Evolutionary conservation across 148 eudicot genomes (phyloP).

Genomic region (Cornus suecica): DNA sequence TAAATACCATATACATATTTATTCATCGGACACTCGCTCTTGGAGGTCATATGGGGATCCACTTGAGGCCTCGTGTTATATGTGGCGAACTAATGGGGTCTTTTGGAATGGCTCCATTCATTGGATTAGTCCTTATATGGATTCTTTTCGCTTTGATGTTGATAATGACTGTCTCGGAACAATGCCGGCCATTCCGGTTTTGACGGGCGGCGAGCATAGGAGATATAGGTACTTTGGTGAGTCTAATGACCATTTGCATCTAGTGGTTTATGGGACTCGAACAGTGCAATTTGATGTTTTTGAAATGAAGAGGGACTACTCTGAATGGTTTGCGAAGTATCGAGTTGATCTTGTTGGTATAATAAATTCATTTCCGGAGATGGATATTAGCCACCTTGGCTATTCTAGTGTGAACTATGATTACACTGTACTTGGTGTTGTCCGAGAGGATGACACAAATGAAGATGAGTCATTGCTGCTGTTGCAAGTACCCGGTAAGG

Average conservation of each 20-base stretch:
- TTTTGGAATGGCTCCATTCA: conserved; percentile 48
- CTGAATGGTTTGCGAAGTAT: conserved; percentile 36
- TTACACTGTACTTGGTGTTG: conserved; percentile 35
- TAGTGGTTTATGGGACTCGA: conserved; percentile 28
- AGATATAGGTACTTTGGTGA: conserved; percentile 48
- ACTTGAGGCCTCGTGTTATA: conserved; percentile 24
- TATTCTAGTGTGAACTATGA: conserved; percentile 30
- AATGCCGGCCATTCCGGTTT: conserved; percentile 20
- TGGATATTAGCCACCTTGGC: conserved; percentile 35
- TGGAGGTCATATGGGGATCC: conserved; percentile 28
- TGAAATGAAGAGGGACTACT: conserved; percentile 27
- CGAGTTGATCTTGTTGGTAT: conserved; percentile 37
- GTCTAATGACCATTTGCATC: conserved; percentile 46
- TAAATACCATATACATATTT: conserved; percentile 22
- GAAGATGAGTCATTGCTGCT: conserved; percentile 25
- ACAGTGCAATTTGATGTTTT: conserved; percentile 36
- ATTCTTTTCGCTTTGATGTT: conserved; percentile 29
- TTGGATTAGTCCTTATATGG: conserved; percentile 41
- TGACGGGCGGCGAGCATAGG: conserved; percentile 21
- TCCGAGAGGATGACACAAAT: conserved; percentile 12
- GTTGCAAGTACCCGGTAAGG: conserved; percentile 40
- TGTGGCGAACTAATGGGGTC: conserved; percentile 36
- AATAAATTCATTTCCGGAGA: conserved; percentile 34
- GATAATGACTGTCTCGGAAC: conserved; percentile 18
- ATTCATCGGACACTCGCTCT: conserved; percentile 10